These are phyloP conservation scores for Salix koriyanagi DNA, from an alignment of 345 rosid genomes.

Conservation along the genomic window DNA sequence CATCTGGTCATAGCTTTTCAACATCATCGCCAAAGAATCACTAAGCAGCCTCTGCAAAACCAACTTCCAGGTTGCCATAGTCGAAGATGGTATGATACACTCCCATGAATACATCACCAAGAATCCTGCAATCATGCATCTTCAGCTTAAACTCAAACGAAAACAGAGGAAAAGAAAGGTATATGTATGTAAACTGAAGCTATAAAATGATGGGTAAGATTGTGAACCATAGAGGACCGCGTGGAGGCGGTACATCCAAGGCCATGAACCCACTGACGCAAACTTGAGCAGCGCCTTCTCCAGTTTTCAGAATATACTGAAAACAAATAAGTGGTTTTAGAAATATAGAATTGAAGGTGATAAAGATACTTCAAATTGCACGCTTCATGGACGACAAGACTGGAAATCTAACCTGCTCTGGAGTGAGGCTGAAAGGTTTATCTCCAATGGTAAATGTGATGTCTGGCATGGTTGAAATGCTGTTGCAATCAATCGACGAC, in stretches of 20 bases:
- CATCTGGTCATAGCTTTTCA: not conserved
- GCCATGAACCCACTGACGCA: constrained; percentile 74
- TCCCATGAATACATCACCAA: constrained; percentile 81
- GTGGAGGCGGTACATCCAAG: constrained; percentile 58
- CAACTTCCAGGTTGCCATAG: constrained; percentile 52
- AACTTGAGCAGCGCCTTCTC: constrained; percentile 40
- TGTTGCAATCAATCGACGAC: constrained; percentile 46
- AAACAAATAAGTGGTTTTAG: not conserved
- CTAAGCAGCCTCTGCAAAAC: constrained; percentile 64
- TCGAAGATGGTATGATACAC: constrained; percentile 74
- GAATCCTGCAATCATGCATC: constrained; percentile 44
- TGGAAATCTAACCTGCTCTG: constrained; percentile 52
- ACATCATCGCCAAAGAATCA: not conserved
- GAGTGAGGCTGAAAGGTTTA: constrained; percentile 53
- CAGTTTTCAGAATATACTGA: constrained; percentile 70
- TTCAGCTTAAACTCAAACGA: not conserved
- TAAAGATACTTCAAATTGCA: not conserved
- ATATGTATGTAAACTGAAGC: not conserved
- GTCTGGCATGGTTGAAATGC: constrained; percentile 48
- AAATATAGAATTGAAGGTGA: not conserved
- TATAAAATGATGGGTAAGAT: not conserved
- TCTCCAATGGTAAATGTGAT: constrained; percentile 60
- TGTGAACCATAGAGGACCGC: constrained; percentile 66
- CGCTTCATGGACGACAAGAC: not conserved
- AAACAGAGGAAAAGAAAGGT: not conserved